Percentiles rank a stretch among this genome's conserved stretches.
phyloP scores from a whole-genome alignment of 2,329 filamentous ascomycete species.

The Pseudogymnoascus sp. region DNA sequence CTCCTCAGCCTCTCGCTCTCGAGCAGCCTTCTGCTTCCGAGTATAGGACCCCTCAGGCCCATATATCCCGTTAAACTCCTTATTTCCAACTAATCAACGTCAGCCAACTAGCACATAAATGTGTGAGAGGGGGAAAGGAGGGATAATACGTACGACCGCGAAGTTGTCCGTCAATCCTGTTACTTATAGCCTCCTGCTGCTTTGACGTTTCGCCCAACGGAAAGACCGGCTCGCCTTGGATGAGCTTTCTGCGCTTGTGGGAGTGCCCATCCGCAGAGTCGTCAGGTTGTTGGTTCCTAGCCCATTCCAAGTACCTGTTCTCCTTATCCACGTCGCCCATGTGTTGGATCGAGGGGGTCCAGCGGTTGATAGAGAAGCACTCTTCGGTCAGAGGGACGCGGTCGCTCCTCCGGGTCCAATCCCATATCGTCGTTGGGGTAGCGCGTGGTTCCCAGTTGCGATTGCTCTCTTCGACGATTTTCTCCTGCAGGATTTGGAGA shows the following conservation, averaged over 20 bases:
- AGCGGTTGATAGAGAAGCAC: background rate
- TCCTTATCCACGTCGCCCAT: background rate
- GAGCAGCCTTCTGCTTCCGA: background rate
- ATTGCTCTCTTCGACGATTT: constrained; percentile 1
- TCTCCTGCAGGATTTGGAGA: background rate
- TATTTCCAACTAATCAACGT: background rate
- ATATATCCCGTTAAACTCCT: background rate
- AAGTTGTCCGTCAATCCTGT: background rate
- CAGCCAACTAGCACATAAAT: background rate
- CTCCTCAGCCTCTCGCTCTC: background rate
- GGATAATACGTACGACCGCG: background rate
- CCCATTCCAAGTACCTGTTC: background rate
- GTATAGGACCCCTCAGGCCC: background rate
- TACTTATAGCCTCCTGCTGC: background rate
- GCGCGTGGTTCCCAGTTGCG: background rate
- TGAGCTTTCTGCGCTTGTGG: background rate
- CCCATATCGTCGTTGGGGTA: background rate
- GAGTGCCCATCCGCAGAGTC: background rate
- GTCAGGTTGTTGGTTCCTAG: background rate
- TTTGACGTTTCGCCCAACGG: background rate
- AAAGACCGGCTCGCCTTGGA: background rate
- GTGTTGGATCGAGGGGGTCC: background rate
- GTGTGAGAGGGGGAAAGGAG: background rate
- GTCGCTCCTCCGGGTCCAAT: background rate
- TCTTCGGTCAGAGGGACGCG: background rate